Base-by-base conservation (phyloP, 352 stramenopile genomes). In the Pythium utonaiense region DNA sequence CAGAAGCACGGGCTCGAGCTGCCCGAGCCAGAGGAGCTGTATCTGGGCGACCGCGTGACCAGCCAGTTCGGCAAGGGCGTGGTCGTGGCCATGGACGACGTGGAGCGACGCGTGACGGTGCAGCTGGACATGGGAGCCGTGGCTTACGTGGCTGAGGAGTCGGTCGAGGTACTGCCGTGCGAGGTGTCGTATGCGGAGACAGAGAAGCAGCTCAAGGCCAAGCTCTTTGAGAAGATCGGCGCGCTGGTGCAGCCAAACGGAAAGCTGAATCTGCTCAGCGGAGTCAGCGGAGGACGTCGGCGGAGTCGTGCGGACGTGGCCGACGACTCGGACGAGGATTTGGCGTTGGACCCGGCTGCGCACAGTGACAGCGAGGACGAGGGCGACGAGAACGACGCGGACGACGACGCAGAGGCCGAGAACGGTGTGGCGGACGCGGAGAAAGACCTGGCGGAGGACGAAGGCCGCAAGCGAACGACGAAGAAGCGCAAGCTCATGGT, bases 191-290 rank as follows among this genome's bases (percentile, higher is more conserved):
- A 88, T 58, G 31, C 70, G 17, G 72, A 88, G 25, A 66, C 59
- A 0, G 81, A 91, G 61, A 66, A 77, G 45, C 58, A 80, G 45
- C 63, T 91, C 24, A 88, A 88, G 51, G 62, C 74, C 47, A 71
- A 64, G 19, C 83, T 88, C 13, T 91, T 91, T 47, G 77, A 91
- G n/a, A 84, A 81, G 47, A 77, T 91, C 30, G 79, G 78, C 13
- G 70, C 75, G 17, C 66, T 91, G 36, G 74, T 81, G 13, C 75
- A 81, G 47, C 73, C 73, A 28, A 76, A 74, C n/a, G 73, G 78
- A 27, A 74, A 72, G 6, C 64, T 80, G 25, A 74, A 67, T 42
- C 69, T 82, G 30, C 50, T 80, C 4, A 62, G 62, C 8, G 40
- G 57, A 28, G 50, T 28, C 30, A 65, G 44, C 19, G 45, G 48